phyloP scores from a whole-genome alignment of 371 early-diverging fungal species.

The Zancudomyces culisetae region DNA sequence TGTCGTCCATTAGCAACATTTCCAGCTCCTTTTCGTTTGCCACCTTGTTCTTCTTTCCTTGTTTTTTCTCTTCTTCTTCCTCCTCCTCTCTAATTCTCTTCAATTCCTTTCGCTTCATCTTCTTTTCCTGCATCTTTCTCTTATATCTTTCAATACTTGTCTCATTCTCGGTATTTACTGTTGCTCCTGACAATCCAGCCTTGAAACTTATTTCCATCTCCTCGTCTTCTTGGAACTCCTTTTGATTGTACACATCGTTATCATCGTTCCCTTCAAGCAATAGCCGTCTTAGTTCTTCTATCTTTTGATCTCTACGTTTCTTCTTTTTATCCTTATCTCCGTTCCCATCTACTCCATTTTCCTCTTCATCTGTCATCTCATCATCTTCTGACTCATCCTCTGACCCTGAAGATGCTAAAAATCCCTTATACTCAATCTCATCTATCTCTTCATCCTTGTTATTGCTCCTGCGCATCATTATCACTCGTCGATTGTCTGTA shows the following conservation, averaged over 20 bases:
- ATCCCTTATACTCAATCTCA: conserved; percentile 75
- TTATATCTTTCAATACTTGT: conserved; percentile 63
- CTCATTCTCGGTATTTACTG: conserved; percentile 29
- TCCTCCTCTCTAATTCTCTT: neutral
- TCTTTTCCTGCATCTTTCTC: conserved; percentile 62
- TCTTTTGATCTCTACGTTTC: conserved; percentile 37
- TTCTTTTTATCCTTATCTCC: too few species aligned
- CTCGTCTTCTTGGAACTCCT: conserved; percentile 21
- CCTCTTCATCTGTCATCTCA: conserved; percentile 9
- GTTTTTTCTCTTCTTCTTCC: conserved; percentile 17
- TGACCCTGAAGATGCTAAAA: conserved; percentile 58
- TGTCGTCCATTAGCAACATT: conserved; percentile 33
- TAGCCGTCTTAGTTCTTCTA: neutral
- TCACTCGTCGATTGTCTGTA: conserved; percentile 71
- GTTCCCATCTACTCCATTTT: too few species aligned
- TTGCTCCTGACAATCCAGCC: conserved; percentile 47
- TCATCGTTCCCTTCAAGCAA: neutral
- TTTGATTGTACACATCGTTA: conserved; percentile 12
- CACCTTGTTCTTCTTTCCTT: conserved; percentile 23
- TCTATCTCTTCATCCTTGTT: conserved; percentile 68
- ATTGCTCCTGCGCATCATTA: conserved; percentile 59
- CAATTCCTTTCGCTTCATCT: conserved; percentile 29
- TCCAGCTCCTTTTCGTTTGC: conserved; percentile 27
- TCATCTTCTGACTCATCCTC: conserved; percentile 39
- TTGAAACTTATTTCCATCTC: conserved; percentile 83